Evolutionary conservation across 2,329 filamentous ascomycete species (phyloP).

Genomic region (Colletotrichum sp.): DNA sequence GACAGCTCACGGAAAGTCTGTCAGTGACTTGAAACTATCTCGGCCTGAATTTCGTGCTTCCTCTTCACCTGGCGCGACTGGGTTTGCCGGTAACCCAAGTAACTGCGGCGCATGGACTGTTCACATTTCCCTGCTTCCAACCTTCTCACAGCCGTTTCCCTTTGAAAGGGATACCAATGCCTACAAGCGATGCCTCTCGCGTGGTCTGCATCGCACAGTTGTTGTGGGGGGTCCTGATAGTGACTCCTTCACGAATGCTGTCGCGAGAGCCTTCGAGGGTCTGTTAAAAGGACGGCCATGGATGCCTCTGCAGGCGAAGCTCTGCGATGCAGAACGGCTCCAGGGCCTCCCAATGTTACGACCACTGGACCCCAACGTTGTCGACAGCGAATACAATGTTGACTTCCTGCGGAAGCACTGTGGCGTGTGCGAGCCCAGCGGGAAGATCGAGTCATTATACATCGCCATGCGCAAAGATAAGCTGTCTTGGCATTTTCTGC

Average conservation of each 20-base stretch:
- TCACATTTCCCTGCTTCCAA: conserved; percentile 63
- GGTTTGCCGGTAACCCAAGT: not conserved
- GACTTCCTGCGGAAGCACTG: conserved; percentile 59
- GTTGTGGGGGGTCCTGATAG: conserved; percentile 55
- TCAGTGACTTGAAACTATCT: no score
- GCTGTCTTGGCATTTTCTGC: conserved; percentile 61
- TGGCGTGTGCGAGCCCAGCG: conserved; percentile 58
- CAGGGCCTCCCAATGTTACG: conserved; percentile 65
- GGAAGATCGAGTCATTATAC: conserved; percentile 64
- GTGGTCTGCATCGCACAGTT: conserved; percentile 63
- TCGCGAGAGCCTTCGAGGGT: conserved; percentile 53
- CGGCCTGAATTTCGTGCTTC: not conserved
- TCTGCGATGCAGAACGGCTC: conserved; percentile 60
- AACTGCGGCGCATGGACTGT: conserved; percentile 57
- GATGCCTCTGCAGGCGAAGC: conserved; percentile 63
- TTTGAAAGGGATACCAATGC: conserved; percentile 67
- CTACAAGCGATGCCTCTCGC: conserved; percentile 65
- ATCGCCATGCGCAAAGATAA: conserved; percentile 60
- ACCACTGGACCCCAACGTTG: conserved; percentile 50
- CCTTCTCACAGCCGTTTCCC: conserved; percentile 58
- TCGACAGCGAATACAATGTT: conserved; percentile 49
- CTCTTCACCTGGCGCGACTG: not conserved
- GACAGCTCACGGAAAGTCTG: not conserved
- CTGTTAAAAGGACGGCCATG: conserved; percentile 56
- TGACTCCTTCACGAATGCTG: conserved; percentile 52